Percentiles rank a stretch among this genome's conserved stretches.
Evolutionary conservation across 164 flowering plant genomes (phyloP).

Genomic region (Nymphaea colorata): DNA sequence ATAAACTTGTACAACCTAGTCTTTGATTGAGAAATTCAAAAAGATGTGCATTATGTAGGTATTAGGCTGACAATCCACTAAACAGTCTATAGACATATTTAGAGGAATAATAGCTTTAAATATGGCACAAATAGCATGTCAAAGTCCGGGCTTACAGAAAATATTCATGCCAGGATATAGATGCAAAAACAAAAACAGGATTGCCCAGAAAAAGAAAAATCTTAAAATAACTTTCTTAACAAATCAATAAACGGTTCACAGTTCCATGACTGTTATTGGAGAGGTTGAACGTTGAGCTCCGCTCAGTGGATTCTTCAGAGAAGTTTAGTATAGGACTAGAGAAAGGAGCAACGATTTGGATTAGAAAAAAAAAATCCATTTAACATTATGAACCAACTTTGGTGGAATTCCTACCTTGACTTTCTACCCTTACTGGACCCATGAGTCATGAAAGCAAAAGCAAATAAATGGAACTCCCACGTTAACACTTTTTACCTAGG

Average conservation of each 20-base stretch:
- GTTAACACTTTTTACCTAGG: slow-evolving; percentile 23
- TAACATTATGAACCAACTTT: neutral
- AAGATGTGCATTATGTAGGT: neutral
- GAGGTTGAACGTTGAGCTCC: too few species aligned
- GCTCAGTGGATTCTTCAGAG: too few species aligned
- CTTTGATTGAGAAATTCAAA: neutral
- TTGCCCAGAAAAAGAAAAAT: too few species aligned
- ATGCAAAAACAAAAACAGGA: neutral
- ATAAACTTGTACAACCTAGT: neutral
- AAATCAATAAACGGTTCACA: neutral
- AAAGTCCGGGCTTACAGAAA: too few species aligned
- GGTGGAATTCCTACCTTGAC: neutral
- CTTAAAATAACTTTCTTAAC: neutral
- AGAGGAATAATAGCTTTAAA: neutral
- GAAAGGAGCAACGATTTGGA: neutral
- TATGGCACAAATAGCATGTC: too few species aligned
- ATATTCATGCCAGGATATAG: too few species aligned
- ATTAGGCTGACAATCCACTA: neutral
- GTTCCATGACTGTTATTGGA: neutral
- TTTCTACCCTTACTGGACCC: neutral
- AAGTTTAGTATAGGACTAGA: neutral
- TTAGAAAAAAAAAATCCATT: neutral
- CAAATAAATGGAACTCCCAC: neutral
- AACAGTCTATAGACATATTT: neutral
- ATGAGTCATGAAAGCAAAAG: neutral